A percentile compares a stretch with the other conserved stretches of the same genome.
Evolutionary conservation across 2,329 filamentous ascomycete species (phyloP).

Genomic region (Epichloe sibirici): DNA sequence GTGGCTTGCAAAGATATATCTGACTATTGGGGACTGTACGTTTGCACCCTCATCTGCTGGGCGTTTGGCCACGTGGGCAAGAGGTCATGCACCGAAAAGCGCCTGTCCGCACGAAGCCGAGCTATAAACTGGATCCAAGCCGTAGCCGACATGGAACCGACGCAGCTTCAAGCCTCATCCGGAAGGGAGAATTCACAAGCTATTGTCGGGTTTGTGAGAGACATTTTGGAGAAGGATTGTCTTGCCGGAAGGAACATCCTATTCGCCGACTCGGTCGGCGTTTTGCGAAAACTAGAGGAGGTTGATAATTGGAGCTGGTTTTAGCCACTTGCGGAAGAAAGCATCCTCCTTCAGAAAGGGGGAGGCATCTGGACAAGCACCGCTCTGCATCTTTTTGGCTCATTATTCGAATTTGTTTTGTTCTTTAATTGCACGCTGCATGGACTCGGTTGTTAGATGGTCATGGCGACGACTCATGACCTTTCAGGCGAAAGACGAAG

Average conservation of each 20-base stretch:
- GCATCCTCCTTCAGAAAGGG: not conserved
- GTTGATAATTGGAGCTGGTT: constrained; percentile 26
- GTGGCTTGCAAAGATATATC: constrained; percentile 26
- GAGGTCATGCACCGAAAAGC: constrained; percentile 9
- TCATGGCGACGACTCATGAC: not conserved
- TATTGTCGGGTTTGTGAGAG: constrained; percentile 36
- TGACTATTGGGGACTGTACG: constrained; percentile 44
- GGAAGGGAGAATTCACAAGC: constrained; percentile 27
- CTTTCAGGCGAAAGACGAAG: not conserved
- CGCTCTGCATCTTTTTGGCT: too few species aligned
- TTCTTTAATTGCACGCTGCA: too few species aligned
- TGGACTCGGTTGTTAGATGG: not conserved
- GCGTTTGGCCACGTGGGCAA: constrained; percentile 31
- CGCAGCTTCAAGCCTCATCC: constrained; percentile 25
- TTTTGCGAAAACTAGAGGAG: constrained; percentile 39
- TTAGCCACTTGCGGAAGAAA: not conserved
- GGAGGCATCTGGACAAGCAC: not conserved
- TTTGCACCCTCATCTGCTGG: constrained; percentile 48
- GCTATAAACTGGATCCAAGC: constrained; percentile 26
- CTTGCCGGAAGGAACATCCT: constrained; percentile 35
- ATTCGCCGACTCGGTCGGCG: constrained; percentile 40
- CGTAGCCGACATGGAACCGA: constrained; percentile 28
- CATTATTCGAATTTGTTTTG: too few species aligned
- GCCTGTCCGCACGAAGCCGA: constrained; percentile 14
- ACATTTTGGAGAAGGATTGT: constrained; percentile 36